phyloP scores from a whole-genome alignment of 371 early-diverging fungal species.

The Nematocida ironsii region DNA sequence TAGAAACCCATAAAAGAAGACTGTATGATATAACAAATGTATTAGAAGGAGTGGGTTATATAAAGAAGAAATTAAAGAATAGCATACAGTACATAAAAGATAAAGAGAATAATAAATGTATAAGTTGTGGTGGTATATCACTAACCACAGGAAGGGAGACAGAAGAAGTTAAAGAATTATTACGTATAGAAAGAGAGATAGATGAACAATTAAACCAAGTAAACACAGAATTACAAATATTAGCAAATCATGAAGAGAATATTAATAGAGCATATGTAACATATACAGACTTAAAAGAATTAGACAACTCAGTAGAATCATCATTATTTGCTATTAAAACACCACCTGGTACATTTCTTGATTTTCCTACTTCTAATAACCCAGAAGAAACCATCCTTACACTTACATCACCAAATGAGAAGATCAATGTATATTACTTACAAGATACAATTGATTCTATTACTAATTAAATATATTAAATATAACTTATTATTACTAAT shows the following conservation, averaged over 20 bases:
- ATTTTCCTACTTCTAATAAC: constrained; percentile 65
- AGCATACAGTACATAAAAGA: constrained; percentile 75
- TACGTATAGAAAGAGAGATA: constrained; percentile 56
- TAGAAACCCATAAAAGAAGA: constrained; percentile 77
- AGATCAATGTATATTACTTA: constrained; percentile 67
- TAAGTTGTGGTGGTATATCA: constrained; percentile 9
- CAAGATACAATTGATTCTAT: constrained; percentile 53
- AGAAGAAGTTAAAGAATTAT: constrained; percentile 3
- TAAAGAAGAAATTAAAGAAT: constrained; percentile 77
- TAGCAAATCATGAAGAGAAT: constrained; percentile 62
- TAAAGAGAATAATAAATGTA: constrained; percentile 21
- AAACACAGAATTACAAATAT: constrained; percentile 60
- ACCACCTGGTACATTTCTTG: constrained; percentile 67
- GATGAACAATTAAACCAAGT: constrained; percentile 58
- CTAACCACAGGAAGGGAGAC: constrained; percentile 20
- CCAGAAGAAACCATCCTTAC: constrained; percentile 59
- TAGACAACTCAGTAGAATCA: constrained; percentile 58
- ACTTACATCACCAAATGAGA: constrained; percentile 58
- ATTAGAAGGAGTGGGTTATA: constrained; percentile 76
- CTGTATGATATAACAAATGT: constrained; percentile 83
- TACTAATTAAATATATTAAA: constrained; percentile 20
- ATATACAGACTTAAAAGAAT: constrained; percentile 63
- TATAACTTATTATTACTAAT: no score
- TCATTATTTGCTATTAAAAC: constrained; percentile 70
- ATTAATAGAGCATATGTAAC: constrained; percentile 68